Conservation (phyloP, 192 early-diverging fungal species). For the Umbelopsis isabellina region DNA sequence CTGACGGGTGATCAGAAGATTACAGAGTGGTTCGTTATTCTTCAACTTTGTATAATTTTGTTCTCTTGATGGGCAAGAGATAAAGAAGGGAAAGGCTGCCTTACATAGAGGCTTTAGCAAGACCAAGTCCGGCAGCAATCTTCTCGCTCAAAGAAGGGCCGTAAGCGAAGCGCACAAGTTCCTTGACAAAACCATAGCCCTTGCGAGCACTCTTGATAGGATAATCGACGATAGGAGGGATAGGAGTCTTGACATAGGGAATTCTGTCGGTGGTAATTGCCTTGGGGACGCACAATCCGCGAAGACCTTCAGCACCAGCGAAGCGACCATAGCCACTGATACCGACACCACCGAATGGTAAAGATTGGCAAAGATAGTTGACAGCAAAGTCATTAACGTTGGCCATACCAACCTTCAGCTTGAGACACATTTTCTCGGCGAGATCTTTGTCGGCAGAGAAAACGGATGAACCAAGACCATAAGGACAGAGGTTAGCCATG, state of each 20-base stretch:
- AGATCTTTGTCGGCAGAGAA: constrained; percentile 71
- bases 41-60: not conserved
- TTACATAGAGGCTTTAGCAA: constrained; percentile 56
- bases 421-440: constrained; percentile 62
- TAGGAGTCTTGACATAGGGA: constrained; percentile 70
- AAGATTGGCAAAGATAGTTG: constrained; percentile 80
- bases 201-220: constrained; percentile 62
- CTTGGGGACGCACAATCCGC: constrained; percentile 69
- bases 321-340: constrained; percentile 77
- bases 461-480: constrained; percentile 79
- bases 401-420: constrained; percentile 73
- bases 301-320: constrained; percentile 75
- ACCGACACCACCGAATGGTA: constrained; percentile 85
- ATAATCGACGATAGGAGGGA: constrained; percentile 78
- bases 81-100: not conserved
- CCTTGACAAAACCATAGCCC: constrained; percentile 59
- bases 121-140: constrained; percentile 51
- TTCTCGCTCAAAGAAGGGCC: constrained; percentile 50
- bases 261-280: constrained; percentile 75
- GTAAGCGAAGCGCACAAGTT: constrained; percentile 57
- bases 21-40: not conserved
- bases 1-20: too few species aligned
- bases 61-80: too few species aligned
- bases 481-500: constrained; percentile 69
- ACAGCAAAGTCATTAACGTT: constrained; percentile 90